Conservation (phyloP, 2,329 filamentous ascomycete genomes). For the Biscogniauxia marginata region DNA sequence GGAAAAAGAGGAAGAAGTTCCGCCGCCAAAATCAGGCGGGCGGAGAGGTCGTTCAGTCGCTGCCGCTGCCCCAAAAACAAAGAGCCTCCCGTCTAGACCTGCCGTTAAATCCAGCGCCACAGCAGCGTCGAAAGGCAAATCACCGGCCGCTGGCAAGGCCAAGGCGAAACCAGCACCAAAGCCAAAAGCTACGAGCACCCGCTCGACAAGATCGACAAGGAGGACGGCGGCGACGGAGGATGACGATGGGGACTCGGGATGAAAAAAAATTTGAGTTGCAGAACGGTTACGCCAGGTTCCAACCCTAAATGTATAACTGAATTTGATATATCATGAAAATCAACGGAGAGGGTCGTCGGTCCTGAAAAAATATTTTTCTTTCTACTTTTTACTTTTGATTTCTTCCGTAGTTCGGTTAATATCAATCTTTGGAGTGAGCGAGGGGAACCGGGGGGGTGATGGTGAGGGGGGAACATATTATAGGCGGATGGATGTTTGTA, state of each 20-base stretch:
- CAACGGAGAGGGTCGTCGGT: too few species aligned
- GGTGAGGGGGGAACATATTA: too few species aligned
- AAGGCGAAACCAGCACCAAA: constrained; percentile 23
- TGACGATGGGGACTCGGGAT: constrained; percentile 20
- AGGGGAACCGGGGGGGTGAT: too few species aligned
- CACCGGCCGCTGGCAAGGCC: constrained; percentile 18
- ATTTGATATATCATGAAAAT: constrained; percentile 1
- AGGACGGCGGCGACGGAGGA: constrained; percentile 12
- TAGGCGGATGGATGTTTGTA: too few species aligned
- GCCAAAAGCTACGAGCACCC: constrained; percentile 22
- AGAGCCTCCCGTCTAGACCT: constrained; percentile 26
- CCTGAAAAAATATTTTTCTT: too few species aligned
- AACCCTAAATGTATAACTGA: neutral
- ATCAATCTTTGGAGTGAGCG: too few species aligned
- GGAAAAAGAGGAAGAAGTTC: constrained; percentile 20
- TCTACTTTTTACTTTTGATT: too few species aligned
- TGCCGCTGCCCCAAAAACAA: constrained; percentile 18
- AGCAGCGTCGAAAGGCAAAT: constrained; percentile 21
- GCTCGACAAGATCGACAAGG: constrained; percentile 27
- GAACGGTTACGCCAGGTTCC: too few species aligned
- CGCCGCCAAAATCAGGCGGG: constrained; percentile 24
- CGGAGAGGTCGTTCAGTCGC: constrained; percentile 26
- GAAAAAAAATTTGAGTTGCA: neutral
- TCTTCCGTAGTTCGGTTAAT: too few species aligned
- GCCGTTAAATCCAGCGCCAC: constrained; percentile 19